These are phyloP conservation scores for Bryopsis sp. DNA, from an alignment of 139 green algal species.

Conservation along the genomic window DNA sequence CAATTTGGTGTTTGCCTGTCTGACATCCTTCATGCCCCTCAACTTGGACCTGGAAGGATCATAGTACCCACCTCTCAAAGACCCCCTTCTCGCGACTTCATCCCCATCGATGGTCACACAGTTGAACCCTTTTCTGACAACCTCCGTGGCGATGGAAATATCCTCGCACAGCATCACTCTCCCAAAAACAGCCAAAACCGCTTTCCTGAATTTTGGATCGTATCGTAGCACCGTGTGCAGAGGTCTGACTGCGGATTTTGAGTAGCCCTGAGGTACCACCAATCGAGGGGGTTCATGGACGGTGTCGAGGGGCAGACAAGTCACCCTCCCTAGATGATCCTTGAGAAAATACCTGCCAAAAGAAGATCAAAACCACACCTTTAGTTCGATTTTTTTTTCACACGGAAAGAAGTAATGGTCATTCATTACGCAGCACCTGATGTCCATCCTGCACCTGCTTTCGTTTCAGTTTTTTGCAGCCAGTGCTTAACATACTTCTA, in stretches of 20 bases:
- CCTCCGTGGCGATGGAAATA: conserved; percentile 44
- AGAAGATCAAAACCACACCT: too few species aligned
- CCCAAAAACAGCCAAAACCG: conserved; percentile 68
- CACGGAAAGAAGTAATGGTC: too few species aligned
- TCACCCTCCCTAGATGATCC: conserved; percentile 68
- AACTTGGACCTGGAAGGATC: conserved; percentile 46
- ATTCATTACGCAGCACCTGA: too few species aligned
- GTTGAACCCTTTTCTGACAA: conserved; percentile 44
- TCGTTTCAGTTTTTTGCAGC: too few species aligned
- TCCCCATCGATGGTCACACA: conserved; percentile 88
- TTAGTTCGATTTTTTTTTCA: too few species aligned
- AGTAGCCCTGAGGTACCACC: not conserved
- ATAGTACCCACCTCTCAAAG: conserved; percentile 67
- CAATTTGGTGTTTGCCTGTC: conserved; percentile 9
- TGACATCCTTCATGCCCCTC: conserved; percentile 37
- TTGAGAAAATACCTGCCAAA: conserved; percentile 51
- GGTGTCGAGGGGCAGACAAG: conserved; percentile 90
- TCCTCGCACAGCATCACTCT: conserved; percentile 60
- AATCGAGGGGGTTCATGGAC: conserved; percentile 22
- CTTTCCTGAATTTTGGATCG: conserved; percentile 42
- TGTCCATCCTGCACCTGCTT: too few species aligned
- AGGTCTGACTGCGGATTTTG: conserved; percentile 43
- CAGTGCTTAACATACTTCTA: too few species aligned
- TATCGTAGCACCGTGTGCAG: conserved; percentile 65
- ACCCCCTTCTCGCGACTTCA: conserved; percentile 57